A percentile compares a stretch with the other conserved stretches of the same genome.
Conservation (phyloP, 2,329 filamentous ascomycete species). For the Ophiostoma quercus region DNA sequence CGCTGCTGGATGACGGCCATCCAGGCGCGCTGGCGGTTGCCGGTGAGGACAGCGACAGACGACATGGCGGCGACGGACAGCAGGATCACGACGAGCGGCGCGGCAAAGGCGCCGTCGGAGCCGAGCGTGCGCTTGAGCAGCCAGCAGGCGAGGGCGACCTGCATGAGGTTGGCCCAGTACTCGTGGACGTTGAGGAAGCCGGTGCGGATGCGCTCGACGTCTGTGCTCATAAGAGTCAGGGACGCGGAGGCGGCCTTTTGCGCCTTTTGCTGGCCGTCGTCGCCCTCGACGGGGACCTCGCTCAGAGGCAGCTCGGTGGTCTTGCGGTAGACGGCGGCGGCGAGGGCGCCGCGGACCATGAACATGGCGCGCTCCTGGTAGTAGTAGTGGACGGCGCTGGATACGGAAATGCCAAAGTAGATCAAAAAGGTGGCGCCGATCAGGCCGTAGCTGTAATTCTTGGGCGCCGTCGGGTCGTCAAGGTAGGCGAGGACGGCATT, state of each 20-base stretch:
- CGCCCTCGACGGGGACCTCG: conserved; percentile 20
- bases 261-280: not conserved
- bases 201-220: conserved; percentile 32
- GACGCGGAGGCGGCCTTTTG: conserved; percentile 24
- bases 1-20: conserved; percentile 29
- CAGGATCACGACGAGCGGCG: conserved; percentile 26
- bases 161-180: conserved; percentile 27
- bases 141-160: conserved; percentile 27
- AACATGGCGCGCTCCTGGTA: conserved; percentile 35
- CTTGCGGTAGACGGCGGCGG: conserved; percentile 35
- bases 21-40: conserved; percentile 28
- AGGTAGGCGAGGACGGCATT: conserved; percentile 33
- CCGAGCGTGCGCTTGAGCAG: conserved; percentile 28
- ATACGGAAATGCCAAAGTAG: conserved; percentile 40
- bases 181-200: conserved; percentile 32
- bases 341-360: conserved; percentile 33
- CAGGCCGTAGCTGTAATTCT: conserved; percentile 38
- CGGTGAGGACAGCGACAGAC: conserved; percentile 2
- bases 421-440: conserved; percentile 40
- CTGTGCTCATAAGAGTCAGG: conserved; percentile 35
- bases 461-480: conserved; percentile 23
- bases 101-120: conserved; percentile 22
- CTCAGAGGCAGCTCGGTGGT: conserved; percentile 29
- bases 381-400: conserved; percentile 39
- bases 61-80: not conserved